Base-by-base conservation (phyloP, 1,284 basidiomycete genomes). In the Filobasidium uniguttulatum region DNA sequence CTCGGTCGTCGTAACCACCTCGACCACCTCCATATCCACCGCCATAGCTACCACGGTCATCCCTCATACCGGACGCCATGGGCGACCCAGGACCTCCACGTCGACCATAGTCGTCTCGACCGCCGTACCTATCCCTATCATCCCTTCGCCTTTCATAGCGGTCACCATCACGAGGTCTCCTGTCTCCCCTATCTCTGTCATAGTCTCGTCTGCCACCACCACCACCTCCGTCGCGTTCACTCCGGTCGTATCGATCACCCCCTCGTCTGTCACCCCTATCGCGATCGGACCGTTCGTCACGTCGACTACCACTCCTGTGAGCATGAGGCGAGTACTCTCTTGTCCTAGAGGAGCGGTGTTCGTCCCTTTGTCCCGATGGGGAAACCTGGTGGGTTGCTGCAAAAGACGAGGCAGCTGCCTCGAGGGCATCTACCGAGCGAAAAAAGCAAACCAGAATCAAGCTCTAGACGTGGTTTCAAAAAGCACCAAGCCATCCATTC, bases 321-420 rank as follows among this genome's bases (percentile, higher is more conserved):
- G 26, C 33, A 26, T 33, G 35, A 43, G 47, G 52, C 10, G 44
- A 47, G 14, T 41, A 37, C 33, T 54, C 53, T 19, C 53, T 49
- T 34, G 44, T 33, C n/a, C 53, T 44, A 25, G 53, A 54, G 10
- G 53, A 54, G 20, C 49, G 45, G n/a, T 43, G 53, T n/a, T 54
- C 53, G 50, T 28, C 4, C 25, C 38, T 22, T 15, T 3, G 17
- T 5, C 25, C 6, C 5, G n/a, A 31, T 25, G 28, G 28, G 23
- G 22, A 31, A 31, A 49, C 52, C 44, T 50, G 49, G 29, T 49
- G 47, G 23, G 53, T 40, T 17, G 53, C 53, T 14, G 49, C 45
- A 23, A 55, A 55, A 3, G 49, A 51, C 8, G 53, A 55, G 44
- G 53, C 53, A 45, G 53, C 53, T 26, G 53, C 53, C 44, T 55